A percentile compares a stretch with the other conserved stretches of the same genome.
phyloP scores from a whole-genome alignment of 2,329 filamentous ascomycete species.

The Myrmaecium sp. region DNA sequence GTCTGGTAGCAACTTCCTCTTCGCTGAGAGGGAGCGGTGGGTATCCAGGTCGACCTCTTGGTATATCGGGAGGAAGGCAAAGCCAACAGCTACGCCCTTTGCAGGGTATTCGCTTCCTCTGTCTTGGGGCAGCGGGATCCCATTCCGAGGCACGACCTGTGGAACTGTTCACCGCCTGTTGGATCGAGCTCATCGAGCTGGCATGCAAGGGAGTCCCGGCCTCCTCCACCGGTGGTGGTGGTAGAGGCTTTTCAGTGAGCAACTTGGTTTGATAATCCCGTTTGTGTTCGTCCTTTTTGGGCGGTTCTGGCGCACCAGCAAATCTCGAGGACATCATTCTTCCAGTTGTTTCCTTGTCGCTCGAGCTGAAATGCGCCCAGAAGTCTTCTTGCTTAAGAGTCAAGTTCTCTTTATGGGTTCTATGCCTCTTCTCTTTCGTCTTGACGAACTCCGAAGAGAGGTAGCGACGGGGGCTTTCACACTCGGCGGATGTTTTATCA shows the following conservation, averaged over 20 bases:
- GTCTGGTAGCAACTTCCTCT: constrained; percentile 42
- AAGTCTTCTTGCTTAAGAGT: constrained; percentile 34
- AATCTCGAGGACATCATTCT: constrained; percentile 25
- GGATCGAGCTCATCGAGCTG: too few relatives aligned
- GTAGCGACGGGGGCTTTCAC: neutral
- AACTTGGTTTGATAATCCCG: too few relatives aligned
- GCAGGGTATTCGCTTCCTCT: constrained; percentile 28
- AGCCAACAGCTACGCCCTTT: constrained; percentile 29
- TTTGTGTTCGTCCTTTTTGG: too few relatives aligned
- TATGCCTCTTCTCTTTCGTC: constrained; percentile 6
- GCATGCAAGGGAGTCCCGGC: too few relatives aligned
- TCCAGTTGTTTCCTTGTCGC: constrained; percentile 20
- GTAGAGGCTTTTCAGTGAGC: constrained; percentile 9
- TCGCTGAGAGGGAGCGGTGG: constrained; percentile 26
- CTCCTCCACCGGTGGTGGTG: constrained; percentile 9
- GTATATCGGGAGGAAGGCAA: constrained; percentile 25
- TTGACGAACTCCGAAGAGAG: constrained; percentile 1
- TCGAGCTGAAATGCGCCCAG: constrained; percentile 25
- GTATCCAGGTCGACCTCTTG: constrained; percentile 22
- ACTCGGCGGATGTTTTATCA: neutral
- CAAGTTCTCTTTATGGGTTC: constrained; percentile 20
- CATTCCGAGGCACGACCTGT: neutral
- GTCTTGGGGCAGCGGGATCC: constrained; percentile 15
- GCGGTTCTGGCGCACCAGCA: constrained; percentile 11
- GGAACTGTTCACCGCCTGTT: too few relatives aligned